Evolutionary conservation across 2,329 filamentous ascomycete genomes (phyloP).

Genomic region (Apiospora sp.): DNA sequence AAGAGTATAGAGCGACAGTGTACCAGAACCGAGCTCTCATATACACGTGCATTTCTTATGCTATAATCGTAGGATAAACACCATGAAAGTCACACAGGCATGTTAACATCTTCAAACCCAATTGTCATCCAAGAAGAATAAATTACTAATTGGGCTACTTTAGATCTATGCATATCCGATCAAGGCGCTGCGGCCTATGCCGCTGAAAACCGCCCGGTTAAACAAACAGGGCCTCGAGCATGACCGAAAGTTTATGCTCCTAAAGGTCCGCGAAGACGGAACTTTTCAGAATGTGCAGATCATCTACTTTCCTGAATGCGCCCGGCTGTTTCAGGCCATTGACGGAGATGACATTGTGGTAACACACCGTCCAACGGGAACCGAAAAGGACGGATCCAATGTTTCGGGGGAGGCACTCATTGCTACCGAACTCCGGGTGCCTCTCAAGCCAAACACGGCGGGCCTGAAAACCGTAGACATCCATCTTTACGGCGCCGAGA

Average conservation of each 20-base stretch:
- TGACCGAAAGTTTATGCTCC: conserved; percentile 77
- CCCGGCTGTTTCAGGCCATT: conserved; percentile 70
- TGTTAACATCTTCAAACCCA: not conserved
- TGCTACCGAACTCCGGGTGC: conserved; percentile 57
- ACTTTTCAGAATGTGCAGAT: conserved; percentile 60
- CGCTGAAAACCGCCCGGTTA: conserved; percentile 60
- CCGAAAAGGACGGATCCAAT: not conserved
- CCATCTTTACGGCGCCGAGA: conserved; percentile 65
- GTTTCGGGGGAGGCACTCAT: conserved; percentile 44
- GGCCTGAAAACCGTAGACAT: conserved; percentile 58
- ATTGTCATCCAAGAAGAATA: not conserved
- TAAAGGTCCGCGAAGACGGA: conserved; percentile 54
- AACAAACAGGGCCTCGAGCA: conserved; percentile 68
- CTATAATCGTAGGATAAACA: not conserved
- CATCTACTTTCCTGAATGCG: conserved; percentile 63
- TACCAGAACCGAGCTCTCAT: not conserved
- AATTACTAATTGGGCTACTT: not conserved
- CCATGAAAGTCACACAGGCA: conserved; percentile 8
- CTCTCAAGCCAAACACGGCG: conserved; percentile 60
- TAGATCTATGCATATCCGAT: conserved; percentile 78
- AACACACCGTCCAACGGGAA: conserved; percentile 49
- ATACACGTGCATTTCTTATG: not conserved
- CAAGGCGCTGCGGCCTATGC: conserved; percentile 72
- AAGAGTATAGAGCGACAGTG: not conserved
- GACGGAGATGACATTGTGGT: conserved; percentile 49